phyloP scores from a whole-genome alignment of 1,284 basidiomycete species.

The Marasmius tenuissimus region DNA sequence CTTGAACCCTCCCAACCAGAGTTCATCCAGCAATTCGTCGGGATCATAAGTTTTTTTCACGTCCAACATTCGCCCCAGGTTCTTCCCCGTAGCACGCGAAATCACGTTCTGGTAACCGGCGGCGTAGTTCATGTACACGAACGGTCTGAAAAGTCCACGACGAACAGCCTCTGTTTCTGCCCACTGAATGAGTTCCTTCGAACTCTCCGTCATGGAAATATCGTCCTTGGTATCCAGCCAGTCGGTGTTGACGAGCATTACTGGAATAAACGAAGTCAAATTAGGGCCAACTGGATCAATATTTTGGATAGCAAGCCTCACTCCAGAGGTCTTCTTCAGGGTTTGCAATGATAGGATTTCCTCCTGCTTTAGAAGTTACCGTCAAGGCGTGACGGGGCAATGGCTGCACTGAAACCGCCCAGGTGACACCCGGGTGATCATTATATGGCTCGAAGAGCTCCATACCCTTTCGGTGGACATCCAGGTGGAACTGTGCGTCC shows the following conservation, averaged over 20 bases:
- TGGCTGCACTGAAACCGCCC: constrained; percentile 19
- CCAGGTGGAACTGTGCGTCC: constrained; percentile 18
- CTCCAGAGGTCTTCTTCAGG: constrained; percentile 19
- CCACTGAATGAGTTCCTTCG: constrained; percentile 13
- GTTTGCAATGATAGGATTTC: constrained; percentile 18
- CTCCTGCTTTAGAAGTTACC: constrained; percentile 15
- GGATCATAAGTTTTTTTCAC: constrained; percentile 20
- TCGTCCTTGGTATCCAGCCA: constrained; percentile 21
- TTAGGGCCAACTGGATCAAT: not conserved
- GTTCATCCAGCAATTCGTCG: constrained; percentile 8
- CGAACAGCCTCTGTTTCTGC: constrained; percentile 13
- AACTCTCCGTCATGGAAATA: constrained; percentile 13
- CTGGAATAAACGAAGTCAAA: constrained; percentile 2
- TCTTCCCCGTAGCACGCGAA: constrained; percentile 13
- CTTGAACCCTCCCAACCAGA: constrained; percentile 23
- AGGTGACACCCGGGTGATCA: constrained; percentile 14
- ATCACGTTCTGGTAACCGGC: constrained; percentile 17
- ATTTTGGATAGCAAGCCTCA: constrained; percentile 3
- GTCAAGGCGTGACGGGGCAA: constrained; percentile 13
- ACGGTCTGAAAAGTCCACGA: constrained; percentile 18
- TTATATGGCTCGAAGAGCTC: constrained; percentile 19
- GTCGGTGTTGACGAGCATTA: constrained; percentile 10
- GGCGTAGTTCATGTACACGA: constrained; percentile 25
- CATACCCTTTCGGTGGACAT: constrained; percentile 16
- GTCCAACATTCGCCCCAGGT: constrained; percentile 13